These are phyloP conservation scores for Dacryopinax spathularia DNA, from an alignment of 768 basidiomycete species.

Conservation along the genomic window DNA sequence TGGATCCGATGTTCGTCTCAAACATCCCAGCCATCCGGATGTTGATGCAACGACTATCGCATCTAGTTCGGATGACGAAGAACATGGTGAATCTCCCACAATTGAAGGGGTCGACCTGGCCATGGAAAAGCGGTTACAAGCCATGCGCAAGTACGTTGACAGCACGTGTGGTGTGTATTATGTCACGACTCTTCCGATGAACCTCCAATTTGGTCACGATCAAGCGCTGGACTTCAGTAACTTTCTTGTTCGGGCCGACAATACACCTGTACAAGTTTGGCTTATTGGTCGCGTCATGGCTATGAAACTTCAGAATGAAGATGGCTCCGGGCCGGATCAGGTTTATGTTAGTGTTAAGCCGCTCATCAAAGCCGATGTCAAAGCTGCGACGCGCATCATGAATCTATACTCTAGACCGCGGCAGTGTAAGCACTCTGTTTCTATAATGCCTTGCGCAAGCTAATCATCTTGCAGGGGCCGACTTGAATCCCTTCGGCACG, in stretches of 20 bases:
- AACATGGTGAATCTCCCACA: not conserved
- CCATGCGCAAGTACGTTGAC: not conserved
- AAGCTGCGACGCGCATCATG: not conserved
- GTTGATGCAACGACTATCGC: too few species aligned
- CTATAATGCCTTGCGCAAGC: not conserved
- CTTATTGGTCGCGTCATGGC: not conserved
- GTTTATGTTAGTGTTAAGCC: not conserved
- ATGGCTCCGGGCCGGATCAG: not conserved
- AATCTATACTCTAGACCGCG: not conserved
- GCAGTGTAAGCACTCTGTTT: not conserved
- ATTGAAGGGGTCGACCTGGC: not conserved
- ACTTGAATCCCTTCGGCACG: not conserved
- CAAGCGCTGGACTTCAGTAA: not conserved
- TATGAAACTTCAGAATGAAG: not conserved
- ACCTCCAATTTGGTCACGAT: not conserved
- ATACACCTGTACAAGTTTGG: not conserved
- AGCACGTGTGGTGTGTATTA: not conserved
- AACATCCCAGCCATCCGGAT: not conserved
- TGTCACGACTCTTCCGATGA: not conserved
- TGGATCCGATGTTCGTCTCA: not conserved
- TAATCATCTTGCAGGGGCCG: not conserved
- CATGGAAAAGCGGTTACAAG: not conserved
- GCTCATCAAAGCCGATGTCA: not conserved
- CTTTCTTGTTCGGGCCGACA: not conserved
- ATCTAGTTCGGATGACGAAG: too few species aligned